Base-by-base conservation (phyloP, 768 basidiomycete species). In the Amanita inopinata region DNA sequence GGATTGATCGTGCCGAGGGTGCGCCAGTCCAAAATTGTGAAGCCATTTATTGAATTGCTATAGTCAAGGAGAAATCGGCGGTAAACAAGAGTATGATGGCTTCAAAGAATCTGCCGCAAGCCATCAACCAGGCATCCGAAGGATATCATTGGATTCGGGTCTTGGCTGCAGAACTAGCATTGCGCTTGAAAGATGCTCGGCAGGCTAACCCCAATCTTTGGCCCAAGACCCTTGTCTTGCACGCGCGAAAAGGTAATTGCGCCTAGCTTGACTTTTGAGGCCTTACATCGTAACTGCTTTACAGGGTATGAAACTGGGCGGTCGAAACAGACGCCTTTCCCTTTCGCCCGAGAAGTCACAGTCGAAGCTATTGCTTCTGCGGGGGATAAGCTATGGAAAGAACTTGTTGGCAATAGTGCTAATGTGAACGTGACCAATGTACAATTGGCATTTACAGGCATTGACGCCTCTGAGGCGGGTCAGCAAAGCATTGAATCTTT, bases 61-160 rank as follows among this genome's bases (percentile, higher is more conserved):
- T 28, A 94, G 93, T 97, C 25, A 91, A 88, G 54, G 87, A 89
- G 55, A 89, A 89, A 59, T 70, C 80, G 11, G 65, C 70, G 0
- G 62, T 84, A 22, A 82, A 75, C 48, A 97, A 96, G 65, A 90
- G 87, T 53, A 98, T 98, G 94, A 64, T 91, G 40, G 89, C 91
- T 0, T 83, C 90, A n/a, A 99, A 99, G 60, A 98, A 97, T 54
- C 73, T 97, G 17, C 78, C 83, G 0, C 76, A 78, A 24, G 75
- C 85, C 0, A 78, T 97, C 17, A 83, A 71, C 4, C 81, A 78
- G 31, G 62, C 73, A 10, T 68, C 76, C 2, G 82, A 92, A 46
- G 93, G 90, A 0, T 70, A 76, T 33, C 88, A 90, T 43, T 98
- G 96, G 96, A 76, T 99, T 34, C 72, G 83, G 7, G 83, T 98